Conservation (phyloP, 73 alveolate genomes). For the Stentor roeselii region DNA sequence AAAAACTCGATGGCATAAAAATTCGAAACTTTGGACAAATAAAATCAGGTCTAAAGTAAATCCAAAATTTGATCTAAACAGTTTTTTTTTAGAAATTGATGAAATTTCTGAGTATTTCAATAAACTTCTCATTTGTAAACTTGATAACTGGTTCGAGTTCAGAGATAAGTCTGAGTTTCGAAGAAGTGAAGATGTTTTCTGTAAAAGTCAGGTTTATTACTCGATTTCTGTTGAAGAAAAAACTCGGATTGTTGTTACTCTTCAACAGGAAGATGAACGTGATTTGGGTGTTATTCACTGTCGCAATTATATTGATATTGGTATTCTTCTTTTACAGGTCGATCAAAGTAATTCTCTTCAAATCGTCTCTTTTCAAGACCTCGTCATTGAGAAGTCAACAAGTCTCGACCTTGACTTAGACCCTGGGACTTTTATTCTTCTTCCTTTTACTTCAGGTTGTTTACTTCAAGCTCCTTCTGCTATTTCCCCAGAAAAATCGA, state of each 20-base stretch:
- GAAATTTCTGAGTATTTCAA: background rate
- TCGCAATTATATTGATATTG: background rate
- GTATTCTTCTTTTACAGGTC: background rate
- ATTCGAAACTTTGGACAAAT: background rate
- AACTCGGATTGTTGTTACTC: background rate
- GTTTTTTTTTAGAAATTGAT: background rate
- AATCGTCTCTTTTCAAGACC: background rate
- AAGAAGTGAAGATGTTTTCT: background rate
- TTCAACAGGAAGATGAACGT: background rate
- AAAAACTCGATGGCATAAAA: background rate
- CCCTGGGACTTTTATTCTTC: background rate
- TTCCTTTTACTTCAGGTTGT: background rate
- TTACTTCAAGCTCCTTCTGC: background rate
- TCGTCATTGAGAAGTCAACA: background rate
- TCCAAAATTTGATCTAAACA: background rate
- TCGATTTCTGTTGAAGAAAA: background rate
- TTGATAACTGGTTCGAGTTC: background rate
- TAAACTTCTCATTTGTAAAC: background rate
- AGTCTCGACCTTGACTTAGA: background rate
- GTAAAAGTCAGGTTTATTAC: background rate
- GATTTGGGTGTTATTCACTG: background rate
- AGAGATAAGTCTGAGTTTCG: background rate
- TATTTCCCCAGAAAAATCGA: background rate
- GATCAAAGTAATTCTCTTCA: too few species aligned
- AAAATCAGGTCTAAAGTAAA: background rate